phyloP scores from a whole-genome alignment of 495 filamentous ascomycete species.

The Barbatosphaeria neglecta region DNA sequence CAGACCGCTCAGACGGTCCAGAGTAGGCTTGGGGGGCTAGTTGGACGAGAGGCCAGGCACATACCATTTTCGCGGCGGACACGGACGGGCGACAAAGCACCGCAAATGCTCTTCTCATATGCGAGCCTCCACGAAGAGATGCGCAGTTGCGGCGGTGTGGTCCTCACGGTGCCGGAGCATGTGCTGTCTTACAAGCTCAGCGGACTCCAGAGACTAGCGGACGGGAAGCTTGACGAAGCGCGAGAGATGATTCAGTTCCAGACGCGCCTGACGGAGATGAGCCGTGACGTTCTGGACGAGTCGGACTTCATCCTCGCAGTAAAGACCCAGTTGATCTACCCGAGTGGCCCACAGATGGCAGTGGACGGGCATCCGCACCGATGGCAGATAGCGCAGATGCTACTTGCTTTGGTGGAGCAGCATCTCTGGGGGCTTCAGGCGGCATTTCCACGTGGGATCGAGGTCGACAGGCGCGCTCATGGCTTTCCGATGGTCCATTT shows the following conservation, averaged over 20 bases:
- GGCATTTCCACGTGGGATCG: constrained; percentile 30
- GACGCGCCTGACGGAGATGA: constrained; percentile 28
- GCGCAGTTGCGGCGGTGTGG: too few relatives aligned
- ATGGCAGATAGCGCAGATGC: constrained; percentile 30
- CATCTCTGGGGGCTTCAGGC: constrained; percentile 22
- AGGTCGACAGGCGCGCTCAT: constrained; percentile 22
- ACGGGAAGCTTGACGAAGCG: constrained; percentile 24
- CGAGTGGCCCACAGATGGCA: constrained; percentile 31
- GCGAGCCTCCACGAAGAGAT: too few relatives aligned
- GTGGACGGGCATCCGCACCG: constrained; percentile 40
- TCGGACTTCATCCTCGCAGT: constrained; percentile 41
- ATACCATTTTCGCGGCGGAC: constrained; percentile 42
- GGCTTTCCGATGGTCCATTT: constrained; percentile 35
- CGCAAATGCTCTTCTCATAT: too few relatives aligned
- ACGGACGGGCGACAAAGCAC: too few relatives aligned
- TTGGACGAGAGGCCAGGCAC: constrained; percentile 32
- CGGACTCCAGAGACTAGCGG: constrained; percentile 33
- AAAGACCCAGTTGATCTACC: constrained; percentile 38
- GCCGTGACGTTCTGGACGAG: constrained; percentile 46
- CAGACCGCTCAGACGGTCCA: constrained; percentile 41
- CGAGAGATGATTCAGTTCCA: constrained; percentile 32
- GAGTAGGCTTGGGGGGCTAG: constrained; percentile 32
- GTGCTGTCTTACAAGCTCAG: constrained; percentile 40
- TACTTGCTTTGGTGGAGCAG: constrained; percentile 27
- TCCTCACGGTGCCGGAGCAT: constrained; percentile 43